Evolutionary conservation across 108 stramenopile species (phyloP).

Genomic region (Licmophora abbreviata): DNA sequence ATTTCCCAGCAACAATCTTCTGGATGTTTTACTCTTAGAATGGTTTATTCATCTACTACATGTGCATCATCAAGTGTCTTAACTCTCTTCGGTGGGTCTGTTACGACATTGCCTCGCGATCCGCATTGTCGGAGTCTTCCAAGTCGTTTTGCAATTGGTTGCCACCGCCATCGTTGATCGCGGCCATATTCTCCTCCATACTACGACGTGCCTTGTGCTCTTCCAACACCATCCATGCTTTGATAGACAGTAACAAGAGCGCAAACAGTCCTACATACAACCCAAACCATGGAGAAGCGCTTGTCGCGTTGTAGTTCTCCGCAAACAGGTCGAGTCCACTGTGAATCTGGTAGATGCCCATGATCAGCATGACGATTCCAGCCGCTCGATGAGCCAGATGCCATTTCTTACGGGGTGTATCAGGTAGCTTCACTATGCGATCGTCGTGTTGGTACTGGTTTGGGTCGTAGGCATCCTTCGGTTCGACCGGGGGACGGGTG

Average conservation of each 20-base stretch:
- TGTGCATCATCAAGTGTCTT: too few relatives aligned
- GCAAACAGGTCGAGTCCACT: slow-evolving; percentile 34
- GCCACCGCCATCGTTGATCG: too few relatives aligned
- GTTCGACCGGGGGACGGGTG: slow-evolving; percentile 35
- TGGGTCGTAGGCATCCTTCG: slow-evolving; percentile 6
- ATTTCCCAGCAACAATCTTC: too few relatives aligned
- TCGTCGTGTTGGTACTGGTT: slow-evolving; percentile 3
- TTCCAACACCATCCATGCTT: slow-evolving; percentile 13
- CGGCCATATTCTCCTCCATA: too few relatives aligned
- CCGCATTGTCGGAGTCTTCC: too few relatives aligned
- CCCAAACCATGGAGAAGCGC: slow-evolving; percentile 16
- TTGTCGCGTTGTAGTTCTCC: slow-evolving; percentile 5
- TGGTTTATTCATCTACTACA: too few relatives aligned
- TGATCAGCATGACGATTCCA: slow-evolving; percentile 17
- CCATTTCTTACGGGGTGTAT: slow-evolving; percentile 33
- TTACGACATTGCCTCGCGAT: too few relatives aligned
- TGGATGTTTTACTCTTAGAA: too few relatives aligned
- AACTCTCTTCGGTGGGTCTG: too few relatives aligned
- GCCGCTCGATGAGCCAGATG: slow-evolving; percentile 23
- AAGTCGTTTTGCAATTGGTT: too few relatives aligned
- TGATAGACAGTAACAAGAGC: slow-evolving; percentile 7
- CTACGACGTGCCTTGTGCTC: slow-evolving; percentile 19
- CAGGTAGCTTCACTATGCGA: slow-evolving; percentile 10
- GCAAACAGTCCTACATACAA: slow-evolving; percentile 12
- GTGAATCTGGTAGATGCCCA: slow-evolving; percentile 44